Conservation (phyloP, 225 moss, liverwort and hornwort genomes). For the Ulota crispa region DNA sequence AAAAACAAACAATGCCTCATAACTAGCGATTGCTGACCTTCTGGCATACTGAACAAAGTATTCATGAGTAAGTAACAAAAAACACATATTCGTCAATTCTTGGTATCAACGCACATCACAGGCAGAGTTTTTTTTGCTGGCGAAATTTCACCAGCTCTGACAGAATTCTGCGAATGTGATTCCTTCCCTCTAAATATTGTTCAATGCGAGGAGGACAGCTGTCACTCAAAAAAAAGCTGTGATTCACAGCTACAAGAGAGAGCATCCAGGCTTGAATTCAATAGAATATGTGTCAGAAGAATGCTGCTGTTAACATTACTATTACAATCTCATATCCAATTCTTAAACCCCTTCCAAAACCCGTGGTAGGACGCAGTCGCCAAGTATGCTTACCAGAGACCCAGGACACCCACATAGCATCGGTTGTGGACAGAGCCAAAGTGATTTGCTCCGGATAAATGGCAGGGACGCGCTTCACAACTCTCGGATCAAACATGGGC, state of each 20-base stretch:
- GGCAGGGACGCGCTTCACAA: conserved; percentile 55
- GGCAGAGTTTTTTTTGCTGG: too few relatives aligned
- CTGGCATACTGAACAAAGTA: neutral
- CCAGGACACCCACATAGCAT: conserved; percentile 71
- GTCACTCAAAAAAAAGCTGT: too few relatives aligned
- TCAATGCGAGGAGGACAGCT: too few relatives aligned
- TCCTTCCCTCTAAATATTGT: too few relatives aligned
- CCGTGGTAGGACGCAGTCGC: neutral
- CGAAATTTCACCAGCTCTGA: too few relatives aligned
- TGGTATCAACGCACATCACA: neutral
- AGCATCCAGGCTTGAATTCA: neutral
- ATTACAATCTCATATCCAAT: neutral
- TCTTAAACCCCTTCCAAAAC: conserved; percentile 13
- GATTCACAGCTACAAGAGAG: neutral
- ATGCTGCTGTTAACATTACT: neutral
- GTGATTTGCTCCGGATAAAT: conserved; percentile 55
- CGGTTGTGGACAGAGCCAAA: conserved; percentile 60
- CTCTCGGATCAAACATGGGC: conserved; percentile 48
- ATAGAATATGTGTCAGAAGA: neutral
- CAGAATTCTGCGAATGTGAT: too few relatives aligned
- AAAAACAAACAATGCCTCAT: neutral
- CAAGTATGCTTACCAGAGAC: conserved; percentile 40
- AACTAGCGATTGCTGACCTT: neutral
- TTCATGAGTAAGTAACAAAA: neutral
- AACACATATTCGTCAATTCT: neutral